Conservation (phyloP, 2,329 filamentous ascomycete genomes). For the Exserohilum turcica region DNA sequence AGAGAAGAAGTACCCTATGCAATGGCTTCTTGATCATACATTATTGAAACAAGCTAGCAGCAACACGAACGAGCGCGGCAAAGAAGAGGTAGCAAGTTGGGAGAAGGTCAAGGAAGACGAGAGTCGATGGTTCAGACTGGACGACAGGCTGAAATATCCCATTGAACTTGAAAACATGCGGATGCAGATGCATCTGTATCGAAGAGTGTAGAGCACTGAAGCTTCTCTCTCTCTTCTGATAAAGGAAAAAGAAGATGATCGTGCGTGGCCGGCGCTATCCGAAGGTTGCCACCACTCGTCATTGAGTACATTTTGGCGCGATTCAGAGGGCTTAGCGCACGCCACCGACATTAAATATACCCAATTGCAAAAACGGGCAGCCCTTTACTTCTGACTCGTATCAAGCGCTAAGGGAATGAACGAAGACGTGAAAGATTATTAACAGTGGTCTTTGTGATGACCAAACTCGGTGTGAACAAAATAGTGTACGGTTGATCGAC, state of each 20-base stretch:
- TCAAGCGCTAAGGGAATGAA: not conserved
- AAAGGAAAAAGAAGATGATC: not conserved
- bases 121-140: conserved; percentile 81
- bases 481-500: not conserved
- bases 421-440: not conserved
- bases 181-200: conserved; percentile 87
- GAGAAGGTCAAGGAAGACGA: conserved; percentile 75
- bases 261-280: not conserved
- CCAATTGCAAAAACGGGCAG: not conserved
- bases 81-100: conserved; percentile 58
- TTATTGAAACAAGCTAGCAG: conserved; percentile 55
- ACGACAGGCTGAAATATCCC: conserved; percentile 70
- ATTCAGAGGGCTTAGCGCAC: not conserved
- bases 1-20: conserved; percentile 82
- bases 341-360: not conserved
- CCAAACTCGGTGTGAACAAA: not conserved
- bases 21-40: conserved; percentile 86
- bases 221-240: too few species aligned
- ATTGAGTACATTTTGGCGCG: not conserved
- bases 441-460: not conserved
- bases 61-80: conserved; percentile 17
- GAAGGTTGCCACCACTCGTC: not conserved
- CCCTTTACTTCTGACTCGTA: not conserved
- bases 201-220: conserved; percentile 8
- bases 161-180: conserved; percentile 93